Percentiles rank a stretch among this genome's conserved stretches.
phyloP scores from a whole-genome alignment of 208 protist species.

The Leishmania guyanensis region DNA sequence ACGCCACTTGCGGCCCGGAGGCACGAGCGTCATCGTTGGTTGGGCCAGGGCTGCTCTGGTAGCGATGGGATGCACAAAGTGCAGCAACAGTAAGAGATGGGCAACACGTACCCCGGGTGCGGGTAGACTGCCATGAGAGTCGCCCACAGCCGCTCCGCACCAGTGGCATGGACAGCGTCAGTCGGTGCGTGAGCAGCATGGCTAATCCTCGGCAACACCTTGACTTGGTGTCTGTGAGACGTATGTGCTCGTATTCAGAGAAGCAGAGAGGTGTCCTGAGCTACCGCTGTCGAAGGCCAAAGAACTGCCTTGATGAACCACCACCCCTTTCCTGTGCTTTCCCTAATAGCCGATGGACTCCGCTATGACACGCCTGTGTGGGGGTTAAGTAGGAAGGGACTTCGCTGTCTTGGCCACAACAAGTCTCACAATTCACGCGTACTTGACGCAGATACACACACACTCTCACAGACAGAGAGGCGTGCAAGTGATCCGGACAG shows the following conservation, averaged over 20 bases:
- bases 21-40: not conserved
- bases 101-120: not conserved
- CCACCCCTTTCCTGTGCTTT: not conserved
- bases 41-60: slow-evolving; percentile 9
- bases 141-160: not conserved
- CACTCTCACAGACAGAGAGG: not conserved
- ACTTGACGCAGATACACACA: not conserved
- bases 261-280: not conserved
- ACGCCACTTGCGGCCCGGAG: not conserved
- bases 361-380: not conserved
- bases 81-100: not conserved
- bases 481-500: not conserved
- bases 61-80: slow-evolving; percentile 11
- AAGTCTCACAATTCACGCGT: not conserved
- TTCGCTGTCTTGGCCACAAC: not conserved
- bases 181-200: slow-evolving; percentile 9
- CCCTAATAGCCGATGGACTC: not conserved
- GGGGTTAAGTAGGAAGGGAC: not conserved
- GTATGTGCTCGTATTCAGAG: not conserved
- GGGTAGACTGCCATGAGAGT: not conserved
- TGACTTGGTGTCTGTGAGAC: not conserved
- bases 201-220: too few relatives aligned
- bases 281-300: not conserved
- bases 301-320: not conserved
- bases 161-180: not conserved